Percentiles rank a stretch among this genome's conserved stretches.
These are phyloP conservation scores for Mycena galopus DNA, from an alignment of 768 basidiomycete genomes.

Conservation along the genomic window DNA sequence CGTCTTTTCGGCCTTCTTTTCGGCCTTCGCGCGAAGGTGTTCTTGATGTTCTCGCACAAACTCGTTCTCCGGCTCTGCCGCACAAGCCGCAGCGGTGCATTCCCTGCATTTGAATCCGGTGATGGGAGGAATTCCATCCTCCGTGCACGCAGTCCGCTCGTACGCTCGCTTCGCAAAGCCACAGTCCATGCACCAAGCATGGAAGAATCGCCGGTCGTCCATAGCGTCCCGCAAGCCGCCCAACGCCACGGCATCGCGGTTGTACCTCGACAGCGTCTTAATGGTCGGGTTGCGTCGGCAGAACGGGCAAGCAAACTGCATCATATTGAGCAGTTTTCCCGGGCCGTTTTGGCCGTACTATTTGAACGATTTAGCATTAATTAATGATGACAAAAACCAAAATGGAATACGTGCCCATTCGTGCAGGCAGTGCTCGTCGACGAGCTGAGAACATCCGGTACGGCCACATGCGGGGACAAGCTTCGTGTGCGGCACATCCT, in stretches of 20 bases:
- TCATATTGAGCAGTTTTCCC: conserved; percentile 43
- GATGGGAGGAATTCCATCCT: conserved; percentile 31
- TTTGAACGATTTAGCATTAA: no score
- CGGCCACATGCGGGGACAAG: conserved; percentile 44
- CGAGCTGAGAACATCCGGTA: conserved; percentile 40
- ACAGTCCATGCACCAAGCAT: conserved; percentile 45
- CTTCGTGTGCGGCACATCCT: conserved; percentile 37
- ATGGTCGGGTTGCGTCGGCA: conserved; percentile 42
- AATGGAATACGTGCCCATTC: conserved; percentile 38
- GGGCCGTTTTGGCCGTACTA: conserved; percentile 43
- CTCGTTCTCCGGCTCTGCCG: no score
- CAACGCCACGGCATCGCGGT: conserved; percentile 35
- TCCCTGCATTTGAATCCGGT: conserved; percentile 36
- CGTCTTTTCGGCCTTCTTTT: no score
- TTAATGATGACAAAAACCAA: background rate
- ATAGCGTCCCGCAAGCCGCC: conserved; percentile 42
- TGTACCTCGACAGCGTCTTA: conserved; percentile 41
- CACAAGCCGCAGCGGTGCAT: no score
- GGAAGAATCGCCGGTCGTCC: conserved; percentile 42
- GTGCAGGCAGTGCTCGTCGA: conserved; percentile 40
- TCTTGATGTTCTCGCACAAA: no score
- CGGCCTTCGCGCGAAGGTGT: no score
- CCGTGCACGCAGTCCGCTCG: conserved; percentile 41
- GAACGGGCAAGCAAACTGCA: conserved; percentile 46
- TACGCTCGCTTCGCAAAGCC: conserved; percentile 38